Conservation (phyloP, 495 filamentous ascomycete species). For the Xylaria acuta region DNA sequence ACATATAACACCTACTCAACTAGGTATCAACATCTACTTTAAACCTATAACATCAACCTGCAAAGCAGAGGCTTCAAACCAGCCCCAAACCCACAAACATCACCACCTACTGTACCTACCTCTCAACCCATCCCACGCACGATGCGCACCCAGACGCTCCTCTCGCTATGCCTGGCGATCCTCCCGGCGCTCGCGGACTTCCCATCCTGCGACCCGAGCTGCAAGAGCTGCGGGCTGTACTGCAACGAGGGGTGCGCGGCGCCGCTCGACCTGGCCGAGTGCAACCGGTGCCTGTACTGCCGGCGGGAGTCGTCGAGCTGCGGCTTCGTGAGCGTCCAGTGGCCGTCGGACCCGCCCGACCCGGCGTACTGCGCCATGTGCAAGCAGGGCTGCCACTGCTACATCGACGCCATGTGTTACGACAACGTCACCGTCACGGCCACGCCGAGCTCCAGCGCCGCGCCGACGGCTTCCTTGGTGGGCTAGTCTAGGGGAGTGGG, state of each 20-base stretch:
- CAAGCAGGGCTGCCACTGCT: conserved; percentile 28
- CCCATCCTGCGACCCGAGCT: not conserved
- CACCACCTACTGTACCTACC: not conserved
- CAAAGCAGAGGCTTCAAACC: too few species aligned
- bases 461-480: not conserved
- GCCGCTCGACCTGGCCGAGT: conserved; percentile 23
- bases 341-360: conserved; percentile 29
- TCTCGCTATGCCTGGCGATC: not conserved
- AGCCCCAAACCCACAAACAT: too few species aligned
- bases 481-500: not conserved
- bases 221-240: conserved; percentile 12
- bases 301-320: conserved; percentile 36
- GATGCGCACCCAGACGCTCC: not conserved
- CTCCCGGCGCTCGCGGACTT: not conserved
- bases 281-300: conserved; percentile 34
- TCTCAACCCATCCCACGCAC: not conserved
- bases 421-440: conserved; percentile 24
- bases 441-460: conserved; percentile 23
- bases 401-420: conserved; percentile 33
- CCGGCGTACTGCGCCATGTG: conserved; percentile 30
- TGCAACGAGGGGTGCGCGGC: conserved; percentile 31
- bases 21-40: too few species aligned
- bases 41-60: too few species aligned
- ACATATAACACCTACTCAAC: too few species aligned
- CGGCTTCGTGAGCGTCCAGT: conserved; percentile 25